Evolutionary conservation across 352 stramenopile genomes (phyloP).

Genomic region (Hyaloperonospora brassicae): DNA sequence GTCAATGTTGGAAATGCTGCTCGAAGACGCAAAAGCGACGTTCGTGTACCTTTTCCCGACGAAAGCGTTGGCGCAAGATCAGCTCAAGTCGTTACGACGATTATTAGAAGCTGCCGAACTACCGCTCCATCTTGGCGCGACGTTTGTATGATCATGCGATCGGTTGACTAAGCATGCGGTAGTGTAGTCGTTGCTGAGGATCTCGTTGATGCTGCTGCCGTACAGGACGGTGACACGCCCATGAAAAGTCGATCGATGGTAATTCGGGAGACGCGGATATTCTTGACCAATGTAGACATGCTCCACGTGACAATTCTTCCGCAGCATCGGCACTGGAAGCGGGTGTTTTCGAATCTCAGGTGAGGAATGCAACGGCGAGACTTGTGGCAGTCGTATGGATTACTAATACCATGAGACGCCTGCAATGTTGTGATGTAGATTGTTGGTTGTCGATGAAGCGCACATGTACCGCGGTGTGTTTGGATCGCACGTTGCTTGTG

Average conservation of each 20-base stretch:
- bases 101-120: slow-evolving; percentile 58
- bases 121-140: slow-evolving; percentile 41
- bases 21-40: slow-evolving; percentile 45
- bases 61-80: slow-evolving; percentile 97
- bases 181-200: not conserved
- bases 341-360: slow-evolving; percentile 84
- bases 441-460: slow-evolving; percentile 80
- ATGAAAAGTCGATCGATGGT: slow-evolving; percentile 85
- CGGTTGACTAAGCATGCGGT: not conserved
- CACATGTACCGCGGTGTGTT: slow-evolving; percentile 93
- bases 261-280: slow-evolving; percentile 84
- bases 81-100: slow-evolving; percentile 84
- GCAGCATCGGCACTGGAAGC: slow-evolving; percentile 86
- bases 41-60: slow-evolving; percentile 96
- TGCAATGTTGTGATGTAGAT: slow-evolving; percentile 20
- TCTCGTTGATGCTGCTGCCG: not conserved
- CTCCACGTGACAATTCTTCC: slow-evolving; percentile 94
- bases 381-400: no score
- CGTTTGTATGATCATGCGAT: slow-evolving; percentile 38
- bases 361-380: slow-evolving; percentile 28
- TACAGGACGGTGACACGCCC: slow-evolving; percentile 91
- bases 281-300: slow-evolving; percentile 99
- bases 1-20: slow-evolving; percentile 81
- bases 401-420: not conserved
- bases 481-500: slow-evolving; percentile 73